Base-by-base conservation (phyloP, 2,329 filamentous ascomycete genomes). In the Fusarium albidum region DNA sequence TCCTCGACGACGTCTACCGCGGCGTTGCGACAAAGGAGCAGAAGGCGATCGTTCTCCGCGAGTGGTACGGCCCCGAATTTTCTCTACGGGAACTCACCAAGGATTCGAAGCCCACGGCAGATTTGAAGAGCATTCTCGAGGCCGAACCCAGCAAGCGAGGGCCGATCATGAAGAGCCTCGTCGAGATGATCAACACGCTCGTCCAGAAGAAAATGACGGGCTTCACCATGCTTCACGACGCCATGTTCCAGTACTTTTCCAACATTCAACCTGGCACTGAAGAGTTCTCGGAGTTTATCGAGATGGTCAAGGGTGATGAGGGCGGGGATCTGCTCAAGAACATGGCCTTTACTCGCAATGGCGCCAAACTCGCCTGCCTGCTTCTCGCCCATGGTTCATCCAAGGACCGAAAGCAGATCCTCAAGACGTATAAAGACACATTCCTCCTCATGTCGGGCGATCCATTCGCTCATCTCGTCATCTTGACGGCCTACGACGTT, bases 51-150 rank as follows among this genome's bases (percentile, higher is more conserved):
- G 81, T 99, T 55, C 81, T 99, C 53, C 84, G 93, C 46, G 95
- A 99, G 74, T 99, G 95, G 92, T 99, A 97, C 72, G 95, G 95
- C 2, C 84, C 94, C 1, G 95, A 98, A 70, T 99, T 96, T 70
- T 85, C 90, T 12, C 82, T 98, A 35, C 90, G 93, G 71, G 87
- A 88, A 65, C 70, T 77, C 65, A 79, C 59, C 42, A 80, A 79
- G 61, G 81, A 83, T 32, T 78, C 81, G 35, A 78, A 81, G 46
- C 77, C 80, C n/a, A 82, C 80, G 5, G 82, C 86, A 5, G 91
- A 96, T 40, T 82, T 99, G 18, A 82, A 84, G 32, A 75, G 83
- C 57, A 95, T 99, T 45, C 76, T 99, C 31, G 83, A 86, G 55
- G 81, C 85, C 44, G 84, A 88, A 43, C 92, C 94, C 1, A 92